phyloP scores from a whole-genome alignment of 1,284 basidiomycete species.

The Cystobasidiaceae sp. region DNA sequence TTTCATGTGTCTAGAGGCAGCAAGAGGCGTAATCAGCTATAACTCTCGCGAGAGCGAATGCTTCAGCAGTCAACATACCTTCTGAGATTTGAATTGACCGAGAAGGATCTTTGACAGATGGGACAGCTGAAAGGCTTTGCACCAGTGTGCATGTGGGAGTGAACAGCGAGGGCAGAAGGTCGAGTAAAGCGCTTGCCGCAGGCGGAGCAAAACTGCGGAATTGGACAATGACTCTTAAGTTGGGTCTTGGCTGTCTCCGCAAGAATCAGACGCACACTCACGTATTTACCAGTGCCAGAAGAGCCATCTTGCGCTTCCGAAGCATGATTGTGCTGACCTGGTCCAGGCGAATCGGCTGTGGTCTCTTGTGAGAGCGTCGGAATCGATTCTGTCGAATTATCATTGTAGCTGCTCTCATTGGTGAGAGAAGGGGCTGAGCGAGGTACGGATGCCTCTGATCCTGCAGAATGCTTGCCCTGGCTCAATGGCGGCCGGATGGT shows the following conservation, averaged over 20 bases:
- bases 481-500: too few relatives aligned
- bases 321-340: too few relatives aligned
- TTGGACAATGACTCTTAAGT: too few relatives aligned
- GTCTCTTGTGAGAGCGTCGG: too few relatives aligned
- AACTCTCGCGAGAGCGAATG: neutral
- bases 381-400: too few relatives aligned
- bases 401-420: too few relatives aligned
- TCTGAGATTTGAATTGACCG: constrained; percentile 24
- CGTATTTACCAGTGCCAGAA: constrained; percentile 12
- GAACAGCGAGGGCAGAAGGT: constrained; percentile 24
- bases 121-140: constrained; percentile 18
- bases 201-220: constrained; percentile 7
- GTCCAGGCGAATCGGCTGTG: too few relatives aligned
- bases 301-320: neutral
- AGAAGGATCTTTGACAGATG: constrained; percentile 14
- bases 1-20: constrained; percentile 2
- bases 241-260: too few relatives aligned
- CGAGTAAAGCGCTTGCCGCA: constrained; percentile 16
- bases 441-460: too few relatives aligned
- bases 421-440: too few relatives aligned
- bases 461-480: too few relatives aligned
- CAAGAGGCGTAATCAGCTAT: neutral
- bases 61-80: neutral
- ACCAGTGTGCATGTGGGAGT: constrained; percentile 29
- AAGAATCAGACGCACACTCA: neutral